Evolutionary conservation across 768 basidiomycete genomes (phyloP).

Genomic region (Terana coerulea): DNA sequence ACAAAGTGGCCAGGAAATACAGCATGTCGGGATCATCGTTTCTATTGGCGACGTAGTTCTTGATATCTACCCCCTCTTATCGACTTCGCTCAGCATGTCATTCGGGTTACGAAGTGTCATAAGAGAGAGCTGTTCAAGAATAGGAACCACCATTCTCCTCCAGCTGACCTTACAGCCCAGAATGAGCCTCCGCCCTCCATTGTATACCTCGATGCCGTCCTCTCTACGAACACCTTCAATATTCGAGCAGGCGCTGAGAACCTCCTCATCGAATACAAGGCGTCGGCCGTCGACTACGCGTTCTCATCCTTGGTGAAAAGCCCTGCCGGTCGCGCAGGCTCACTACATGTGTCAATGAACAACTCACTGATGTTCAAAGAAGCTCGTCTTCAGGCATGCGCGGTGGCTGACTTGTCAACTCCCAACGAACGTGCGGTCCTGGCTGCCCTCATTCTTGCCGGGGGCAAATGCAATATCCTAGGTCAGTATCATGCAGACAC

Average conservation of each 20-base stretch:
- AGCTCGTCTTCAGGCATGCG: constrained; percentile 56
- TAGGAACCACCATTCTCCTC: not conserved
- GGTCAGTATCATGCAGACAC: constrained; percentile 42
- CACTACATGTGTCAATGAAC: constrained; percentile 40
- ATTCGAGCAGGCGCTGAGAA: constrained; percentile 71
- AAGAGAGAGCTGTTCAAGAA: not conserved
- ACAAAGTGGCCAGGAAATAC: constrained; percentile 9
- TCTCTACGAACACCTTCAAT: constrained; percentile 40
- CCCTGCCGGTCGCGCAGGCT: constrained; percentile 16
- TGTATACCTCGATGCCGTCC: constrained; percentile 34
- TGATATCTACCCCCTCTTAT: constrained; percentile 53
- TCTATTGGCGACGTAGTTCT: constrained; percentile 39
- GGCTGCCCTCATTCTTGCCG: constrained; percentile 52
- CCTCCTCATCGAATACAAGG: constrained; percentile 58
- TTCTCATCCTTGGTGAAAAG: constrained; percentile 31
- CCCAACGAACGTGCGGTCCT: constrained; percentile 50
- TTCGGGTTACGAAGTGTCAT: constrained; percentile 24
- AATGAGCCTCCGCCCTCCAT: constrained; percentile 1
- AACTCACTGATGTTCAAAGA: constrained; percentile 46
- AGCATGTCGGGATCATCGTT: constrained; percentile 30
- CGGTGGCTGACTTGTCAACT: constrained; percentile 37
- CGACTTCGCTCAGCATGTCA: constrained; percentile 51
- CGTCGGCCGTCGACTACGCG: constrained; percentile 35
- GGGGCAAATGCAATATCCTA: constrained; percentile 43
- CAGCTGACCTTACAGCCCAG: not conserved